Conservation (phyloP, 2,329 filamentous ascomycete genomes). For the Kalmusia sp. region DNA sequence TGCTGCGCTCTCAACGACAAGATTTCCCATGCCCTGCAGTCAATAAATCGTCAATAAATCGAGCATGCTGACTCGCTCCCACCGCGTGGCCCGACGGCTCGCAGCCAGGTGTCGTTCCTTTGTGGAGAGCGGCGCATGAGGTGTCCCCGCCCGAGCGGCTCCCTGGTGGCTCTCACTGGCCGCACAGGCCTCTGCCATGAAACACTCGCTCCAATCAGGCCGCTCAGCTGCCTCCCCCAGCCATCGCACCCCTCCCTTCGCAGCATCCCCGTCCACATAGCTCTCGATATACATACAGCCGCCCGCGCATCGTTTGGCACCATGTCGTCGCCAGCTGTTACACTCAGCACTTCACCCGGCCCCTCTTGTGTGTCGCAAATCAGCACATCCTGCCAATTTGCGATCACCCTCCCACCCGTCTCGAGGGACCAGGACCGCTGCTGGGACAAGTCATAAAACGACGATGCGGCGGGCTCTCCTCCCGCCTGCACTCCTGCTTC, state of each 20-base stretch:
- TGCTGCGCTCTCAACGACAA: neutral
- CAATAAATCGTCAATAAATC: neutral
- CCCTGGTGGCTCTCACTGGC: slow-evolving; percentile 37
- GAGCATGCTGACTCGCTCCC: slow-evolving; percentile 1
- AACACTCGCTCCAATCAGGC: slow-evolving; percentile 40
- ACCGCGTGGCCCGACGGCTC: slow-evolving; percentile 5
- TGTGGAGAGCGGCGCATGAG: slow-evolving; percentile 10
- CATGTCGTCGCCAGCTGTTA: slow-evolving; percentile 33
- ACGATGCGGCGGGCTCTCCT: slow-evolving; percentile 9
- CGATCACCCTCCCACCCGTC: slow-evolving; percentile 24
- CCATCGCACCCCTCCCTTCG: slow-evolving; percentile 28
- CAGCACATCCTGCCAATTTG: slow-evolving; percentile 23
- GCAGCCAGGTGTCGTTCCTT: slow-evolving; percentile 3
- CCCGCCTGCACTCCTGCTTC: slow-evolving; percentile 9
- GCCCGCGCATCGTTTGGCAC: slow-evolving; percentile 21
- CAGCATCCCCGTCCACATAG: slow-evolving; percentile 3
- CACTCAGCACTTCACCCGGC: slow-evolving; percentile 32
- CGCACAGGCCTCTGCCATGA: slow-evolving; percentile 31
- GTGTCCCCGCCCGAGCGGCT: slow-evolving; percentile 45
- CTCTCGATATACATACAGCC: slow-evolving; percentile 32
- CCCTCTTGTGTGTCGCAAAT: slow-evolving; percentile 34
- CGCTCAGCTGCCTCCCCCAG: slow-evolving; percentile 17
- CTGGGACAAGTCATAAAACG: slow-evolving; percentile 4
- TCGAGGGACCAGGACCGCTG: slow-evolving; percentile 6
- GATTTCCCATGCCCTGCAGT: neutral